Evolutionary conservation across 306 rosid genomes (phyloP), one percentile per base, ranked within the genome.

Genomic region (Begonia peltatifolia): DNA sequence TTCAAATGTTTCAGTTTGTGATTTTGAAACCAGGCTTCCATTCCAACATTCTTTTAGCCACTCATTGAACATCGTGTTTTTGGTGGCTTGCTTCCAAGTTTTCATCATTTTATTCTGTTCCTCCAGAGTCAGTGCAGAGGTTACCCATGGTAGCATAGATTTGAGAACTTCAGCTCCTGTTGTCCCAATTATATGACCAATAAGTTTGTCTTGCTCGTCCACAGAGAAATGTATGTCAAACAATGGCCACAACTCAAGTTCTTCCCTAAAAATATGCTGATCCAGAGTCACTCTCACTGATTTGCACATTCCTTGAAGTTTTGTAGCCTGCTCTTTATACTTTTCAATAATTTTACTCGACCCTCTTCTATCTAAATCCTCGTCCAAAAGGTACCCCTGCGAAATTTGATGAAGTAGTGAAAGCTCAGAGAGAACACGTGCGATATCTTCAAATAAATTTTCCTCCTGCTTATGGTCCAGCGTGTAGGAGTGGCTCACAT

Each of bases 251-350:
- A 92, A 81, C 69, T 92, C 99, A n/a, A 74, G 87, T 74, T 92
- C 99, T 77, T 92, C 99, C 77, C 96, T 75, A 66, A 71, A 92
- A 71, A 92, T 86, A 71, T 86, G 99, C 64, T 92, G 94, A 79
- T 92, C 99, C 42, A 92, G 72, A 16, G 99, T 77, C 62, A 92
- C 88, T 63, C 92, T 74, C 54, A 92, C 47, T 61, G 96, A 92
- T 74, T 92, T 92, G 76, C 93, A 86, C 99, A 92, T 92, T 68
- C 99, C 99, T 77, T 92, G 99, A 71, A 92, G 94, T 85, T 83
- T 83, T 53, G 94, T 92, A 51, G 94, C 87, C 52, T 86, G 79
- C 71, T 92, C 84, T 14, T 79, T 77, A 72, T 83, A 87, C 73
- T 83, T 86, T 67, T 76, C 75, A 72, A 63, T 30, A 30, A 0